phyloP scores from a whole-genome alignment of 768 basidiomycete genomes.

The Pulveroboletus ravenelii region DNA sequence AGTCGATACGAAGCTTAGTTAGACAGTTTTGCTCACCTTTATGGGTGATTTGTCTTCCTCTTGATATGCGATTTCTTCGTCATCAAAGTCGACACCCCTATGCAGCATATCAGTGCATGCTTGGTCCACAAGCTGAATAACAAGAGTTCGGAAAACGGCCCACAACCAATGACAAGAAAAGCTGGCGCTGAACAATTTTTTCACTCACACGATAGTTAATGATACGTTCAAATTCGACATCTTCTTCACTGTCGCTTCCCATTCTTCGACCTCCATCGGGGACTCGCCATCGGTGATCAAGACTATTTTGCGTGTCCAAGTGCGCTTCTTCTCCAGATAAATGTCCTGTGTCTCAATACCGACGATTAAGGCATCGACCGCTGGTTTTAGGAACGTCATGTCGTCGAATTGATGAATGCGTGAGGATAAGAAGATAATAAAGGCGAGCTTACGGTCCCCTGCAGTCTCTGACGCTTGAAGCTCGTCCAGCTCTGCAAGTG shows the following conservation, averaged over 20 bases:
- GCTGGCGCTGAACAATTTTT: not conserved
- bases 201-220: slow-evolving; percentile 67
- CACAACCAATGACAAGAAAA: not conserved
- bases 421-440: not conserved
- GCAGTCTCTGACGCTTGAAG: slow-evolving; percentile 50
- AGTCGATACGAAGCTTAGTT: not conserved
- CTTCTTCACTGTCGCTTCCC: slow-evolving; percentile 63
- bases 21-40: slow-evolving; percentile 50
- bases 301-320: slow-evolving; percentile 82
- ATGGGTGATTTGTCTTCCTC: slow-evolving; percentile 66
- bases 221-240: slow-evolving; percentile 56
- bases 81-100: slow-evolving; percentile 89
- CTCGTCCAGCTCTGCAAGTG: slow-evolving; percentile 60
- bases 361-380: slow-evolving; percentile 85
- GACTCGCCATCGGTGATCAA: slow-evolving; percentile 84
- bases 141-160: no score
- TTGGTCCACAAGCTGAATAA: not conserved
- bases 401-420: not conserved
- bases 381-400: slow-evolving; percentile 34
- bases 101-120: slow-evolving; percentile 4
- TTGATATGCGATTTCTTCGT: slow-evolving; percentile 55
- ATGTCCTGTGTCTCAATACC: slow-evolving; percentile 73
- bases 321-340: slow-evolving; percentile 65
- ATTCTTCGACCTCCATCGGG: slow-evolving; percentile 68
- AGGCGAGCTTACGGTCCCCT: slow-evolving; percentile 58